A percentile compares a stretch with the other conserved stretches of the same genome.
These are phyloP conservation scores for Crithidia thermophila DNA, from an alignment of 208 protist genomes.

Conservation along the genomic window DNA sequence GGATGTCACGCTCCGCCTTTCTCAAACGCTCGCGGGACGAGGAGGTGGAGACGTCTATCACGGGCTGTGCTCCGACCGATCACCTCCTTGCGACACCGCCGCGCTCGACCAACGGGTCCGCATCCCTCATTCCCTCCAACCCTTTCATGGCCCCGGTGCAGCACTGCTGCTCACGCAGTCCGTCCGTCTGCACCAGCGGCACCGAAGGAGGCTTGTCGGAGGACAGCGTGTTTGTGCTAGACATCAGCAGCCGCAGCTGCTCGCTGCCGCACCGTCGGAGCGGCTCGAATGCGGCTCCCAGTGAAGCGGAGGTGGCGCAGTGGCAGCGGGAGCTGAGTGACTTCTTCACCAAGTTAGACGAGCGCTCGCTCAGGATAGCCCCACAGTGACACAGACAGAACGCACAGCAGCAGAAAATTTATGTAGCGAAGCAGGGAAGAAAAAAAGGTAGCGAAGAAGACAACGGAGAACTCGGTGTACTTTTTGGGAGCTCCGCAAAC, in stretches of 20 bases:
- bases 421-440: too few relatives aligned
- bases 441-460: too few relatives aligned
- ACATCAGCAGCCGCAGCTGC: conserved; percentile 28
- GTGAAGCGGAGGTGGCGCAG: conserved; percentile 35
- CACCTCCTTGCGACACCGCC: conserved; percentile 36
- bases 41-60: neutral
- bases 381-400: conserved; percentile 1
- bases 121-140: conserved; percentile 27
- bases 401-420: too few relatives aligned
- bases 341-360: conserved; percentile 49
- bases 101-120: conserved; percentile 17
- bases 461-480: too few relatives aligned
- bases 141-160: conserved; percentile 32
- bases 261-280: conserved; percentile 12
- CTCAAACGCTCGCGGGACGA: conserved; percentile 26
- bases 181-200: conserved; percentile 36
- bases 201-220: conserved; percentile 47
- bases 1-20: neutral
- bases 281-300: conserved; percentile 11
- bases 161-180: conserved; percentile 34
- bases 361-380: conserved; percentile 37
- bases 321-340: conserved; percentile 51
- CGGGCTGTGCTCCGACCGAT: conserved; percentile 2
- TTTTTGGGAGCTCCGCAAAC: too few relatives aligned
- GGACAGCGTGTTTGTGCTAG: conserved; percentile 45